Conservation (phyloP, 345 rosid genomes). For the Brassica incana region DNA sequence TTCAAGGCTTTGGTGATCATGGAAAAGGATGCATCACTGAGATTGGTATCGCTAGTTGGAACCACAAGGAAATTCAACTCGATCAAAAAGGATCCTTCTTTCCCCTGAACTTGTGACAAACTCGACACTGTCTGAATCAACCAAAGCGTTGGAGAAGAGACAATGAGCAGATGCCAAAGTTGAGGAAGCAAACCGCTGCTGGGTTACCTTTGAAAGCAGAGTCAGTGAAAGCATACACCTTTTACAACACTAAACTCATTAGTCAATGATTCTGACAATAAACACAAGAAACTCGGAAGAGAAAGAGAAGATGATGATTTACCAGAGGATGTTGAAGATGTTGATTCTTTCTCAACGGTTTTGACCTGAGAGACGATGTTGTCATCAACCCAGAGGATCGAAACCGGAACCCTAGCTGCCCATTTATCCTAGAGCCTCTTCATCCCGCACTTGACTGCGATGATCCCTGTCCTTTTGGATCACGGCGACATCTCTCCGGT, state of each 20-base stretch:
- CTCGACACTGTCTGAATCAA: slow-evolving; percentile 55
- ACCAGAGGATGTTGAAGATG: background rate
- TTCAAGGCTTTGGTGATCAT: slow-evolving; percentile 52
- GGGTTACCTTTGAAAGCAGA: slow-evolving; percentile 85
- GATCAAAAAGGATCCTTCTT: slow-evolving; percentile 38
- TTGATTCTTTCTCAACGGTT: slow-evolving; percentile 76
- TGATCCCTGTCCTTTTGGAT: slow-evolving; percentile 80
- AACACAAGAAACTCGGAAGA: background rate
- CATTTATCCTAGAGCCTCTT: slow-evolving; percentile 92
- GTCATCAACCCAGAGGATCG: slow-evolving; percentile 85
- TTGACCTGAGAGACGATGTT: slow-evolving; percentile 94
- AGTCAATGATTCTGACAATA: background rate
- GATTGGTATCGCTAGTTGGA: slow-evolving; percentile 41
- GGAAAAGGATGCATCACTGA: slow-evolving; percentile 35
- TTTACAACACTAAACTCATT: background rate
- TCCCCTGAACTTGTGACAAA: slow-evolving; percentile 65
- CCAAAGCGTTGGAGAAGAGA: slow-evolving; percentile 56
- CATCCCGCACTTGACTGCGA: slow-evolving; percentile 93
- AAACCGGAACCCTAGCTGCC: slow-evolving; percentile 86
- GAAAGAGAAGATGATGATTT: background rate
- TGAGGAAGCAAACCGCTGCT: slow-evolving; percentile 74
- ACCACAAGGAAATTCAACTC: slow-evolving; percentile 60
- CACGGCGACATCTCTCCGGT: slow-evolving; percentile 52
- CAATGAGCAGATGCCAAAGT: slow-evolving; percentile 67
- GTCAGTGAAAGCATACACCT: slow-evolving; percentile 80